Conservation (phyloP, 2,329 filamentous ascomycete genomes). For the Colletotrichum lentis region DNA sequence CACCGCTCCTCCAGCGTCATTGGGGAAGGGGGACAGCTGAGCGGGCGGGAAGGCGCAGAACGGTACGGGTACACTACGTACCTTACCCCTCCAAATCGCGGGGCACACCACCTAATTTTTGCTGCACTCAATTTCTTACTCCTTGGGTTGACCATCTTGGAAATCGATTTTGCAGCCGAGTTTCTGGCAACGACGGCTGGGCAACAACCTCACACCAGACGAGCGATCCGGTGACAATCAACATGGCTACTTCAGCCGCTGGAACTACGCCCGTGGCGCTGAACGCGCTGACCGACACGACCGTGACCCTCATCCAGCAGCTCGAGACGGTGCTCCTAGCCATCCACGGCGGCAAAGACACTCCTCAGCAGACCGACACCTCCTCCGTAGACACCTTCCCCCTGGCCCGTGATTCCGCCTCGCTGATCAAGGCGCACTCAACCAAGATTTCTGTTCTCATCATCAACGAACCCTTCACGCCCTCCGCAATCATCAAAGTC, state of each 20-base stretch:
- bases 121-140: not conserved
- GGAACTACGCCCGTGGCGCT: slow-evolving; percentile 49
- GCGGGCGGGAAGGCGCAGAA: not conserved
- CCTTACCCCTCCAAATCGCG: slow-evolving; percentile 40
- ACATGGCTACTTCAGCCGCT: slow-evolving; percentile 30
- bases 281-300: slow-evolving; percentile 49
- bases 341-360: slow-evolving; percentile 47
- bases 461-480: slow-evolving; percentile 86
- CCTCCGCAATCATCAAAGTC: slow-evolving; percentile 75
- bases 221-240: not conserved
- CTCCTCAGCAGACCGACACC: slow-evolving; percentile 29
- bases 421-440: slow-evolving; percentile 79
- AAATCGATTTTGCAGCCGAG: not conserved
- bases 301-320: slow-evolving; percentile 51
- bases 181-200: not conserved
- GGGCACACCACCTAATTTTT: slow-evolving; percentile 37
- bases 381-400: slow-evolving; percentile 65
- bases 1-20: slow-evolving; percentile 1
- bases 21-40: not conserved
- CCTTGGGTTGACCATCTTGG: not conserved
- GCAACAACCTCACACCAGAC: not conserved
- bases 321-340: slow-evolving; percentile 54
- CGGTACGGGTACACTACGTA: slow-evolving; percentile 17
- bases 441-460: slow-evolving; percentile 89
- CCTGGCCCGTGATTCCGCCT: slow-evolving; percentile 75